Evolutionary conservation across 495 filamentous ascomycete genomes (phyloP).

Genomic region (Barbatosphaeria neglecta): DNA sequence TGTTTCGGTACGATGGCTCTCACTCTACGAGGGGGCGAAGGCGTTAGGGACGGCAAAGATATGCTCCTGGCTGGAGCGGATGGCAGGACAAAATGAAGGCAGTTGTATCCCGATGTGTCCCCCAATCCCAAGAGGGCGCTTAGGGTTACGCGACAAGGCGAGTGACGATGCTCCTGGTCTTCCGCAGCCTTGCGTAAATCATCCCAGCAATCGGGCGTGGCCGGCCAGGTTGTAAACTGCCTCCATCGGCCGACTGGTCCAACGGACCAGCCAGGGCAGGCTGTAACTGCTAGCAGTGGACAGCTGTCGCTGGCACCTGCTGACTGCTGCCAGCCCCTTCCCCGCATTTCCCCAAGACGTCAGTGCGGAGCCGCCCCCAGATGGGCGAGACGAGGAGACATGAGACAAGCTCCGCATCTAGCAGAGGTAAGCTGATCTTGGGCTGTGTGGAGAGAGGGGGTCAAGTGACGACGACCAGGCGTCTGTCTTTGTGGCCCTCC

Average conservation of each 20-base stretch:
- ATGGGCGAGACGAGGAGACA: not conserved
- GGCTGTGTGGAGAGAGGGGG: too few relatives aligned
- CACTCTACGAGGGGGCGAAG: not conserved
- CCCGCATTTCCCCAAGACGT: not conserved
- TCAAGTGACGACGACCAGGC: too few relatives aligned
- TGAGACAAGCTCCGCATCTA: not conserved
- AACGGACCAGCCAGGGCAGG: not conserved
- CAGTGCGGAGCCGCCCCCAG: not conserved
- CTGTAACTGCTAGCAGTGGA: too few relatives aligned
- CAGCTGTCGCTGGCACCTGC: not conserved
- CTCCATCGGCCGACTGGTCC: not conserved
- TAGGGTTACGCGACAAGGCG: too few relatives aligned
- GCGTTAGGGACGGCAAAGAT: not conserved
- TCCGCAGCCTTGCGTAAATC: too few relatives aligned
- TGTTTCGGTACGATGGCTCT: too few relatives aligned
- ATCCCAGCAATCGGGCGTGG: too few relatives aligned
- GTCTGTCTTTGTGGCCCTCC: too few relatives aligned
- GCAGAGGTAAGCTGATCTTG: too few relatives aligned
- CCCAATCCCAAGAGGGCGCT: too few relatives aligned
- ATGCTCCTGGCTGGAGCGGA: not conserved
- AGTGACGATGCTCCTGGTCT: too few relatives aligned
- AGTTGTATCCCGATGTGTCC: not conserved
- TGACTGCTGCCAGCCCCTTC: not conserved
- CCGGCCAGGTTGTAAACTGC: not conserved
- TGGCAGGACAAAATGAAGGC: not conserved